Conservation (phyloP, 2,329 filamentous ascomycete species). For the Alternaria brassicicola region DNA sequence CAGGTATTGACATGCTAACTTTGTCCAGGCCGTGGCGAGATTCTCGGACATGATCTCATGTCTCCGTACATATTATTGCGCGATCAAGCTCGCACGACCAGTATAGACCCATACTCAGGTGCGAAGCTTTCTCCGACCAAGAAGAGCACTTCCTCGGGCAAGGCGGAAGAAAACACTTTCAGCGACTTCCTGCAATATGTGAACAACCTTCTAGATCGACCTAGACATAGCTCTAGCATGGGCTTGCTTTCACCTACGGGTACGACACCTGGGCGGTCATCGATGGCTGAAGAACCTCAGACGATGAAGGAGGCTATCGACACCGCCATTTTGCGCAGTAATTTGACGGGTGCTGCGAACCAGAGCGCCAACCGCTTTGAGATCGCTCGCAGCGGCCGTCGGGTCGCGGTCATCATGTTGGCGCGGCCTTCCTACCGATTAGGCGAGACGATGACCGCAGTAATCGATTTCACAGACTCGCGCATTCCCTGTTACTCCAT, state of each 20-base stretch:
- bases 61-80: slow-evolving; percentile 87
- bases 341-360: slow-evolving; percentile 66
- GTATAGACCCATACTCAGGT: slow-evolving; percentile 35
- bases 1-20: slow-evolving; percentile 22
- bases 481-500: slow-evolving; percentile 86
- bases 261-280: slow-evolving; percentile 51
- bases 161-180: slow-evolving; percentile 53
- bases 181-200: slow-evolving; percentile 49
- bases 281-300: slow-evolving; percentile 64
- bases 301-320: slow-evolving; percentile 87
- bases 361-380: slow-evolving; percentile 93
- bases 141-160: slow-evolving; percentile 23
- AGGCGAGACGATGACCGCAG: slow-evolving; percentile 83
- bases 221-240: slow-evolving; percentile 42
- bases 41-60: slow-evolving; percentile 93
- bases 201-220: slow-evolving; percentile 56
- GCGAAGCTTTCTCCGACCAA: slow-evolving; percentile 22
- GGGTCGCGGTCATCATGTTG: slow-evolving; percentile 89
- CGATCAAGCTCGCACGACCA: slow-evolving; percentile 70
- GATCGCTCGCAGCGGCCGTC: slow-evolving; percentile 87
- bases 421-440: slow-evolving; percentile 87
- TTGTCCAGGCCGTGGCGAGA: slow-evolving; percentile 70
- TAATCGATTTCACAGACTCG: slow-evolving; percentile 80
- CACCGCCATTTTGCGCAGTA: slow-evolving; percentile 77
- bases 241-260: slow-evolving; percentile 77